Evolutionary conservation across 169 alveolate genomes (phyloP).

Genomic region (Plasmodium billcollinsi): DNA sequence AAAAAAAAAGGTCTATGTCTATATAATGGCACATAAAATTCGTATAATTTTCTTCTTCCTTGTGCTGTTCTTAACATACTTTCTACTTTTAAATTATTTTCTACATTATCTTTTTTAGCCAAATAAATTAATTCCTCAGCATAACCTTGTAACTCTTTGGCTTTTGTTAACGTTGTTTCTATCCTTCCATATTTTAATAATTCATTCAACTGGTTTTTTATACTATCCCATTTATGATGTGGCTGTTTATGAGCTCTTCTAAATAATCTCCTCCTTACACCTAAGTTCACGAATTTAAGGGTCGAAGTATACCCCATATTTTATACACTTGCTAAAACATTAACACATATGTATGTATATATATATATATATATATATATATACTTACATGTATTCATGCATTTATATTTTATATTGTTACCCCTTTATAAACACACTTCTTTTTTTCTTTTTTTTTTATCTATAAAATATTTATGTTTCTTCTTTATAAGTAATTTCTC

Average conservation of each 20-base stretch:
- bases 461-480: neutral
- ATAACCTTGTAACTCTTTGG: conserved; percentile 91
- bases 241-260: conserved; percentile 88
- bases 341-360: neutral
- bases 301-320: conserved; percentile 88
- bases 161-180: conserved; percentile 88
- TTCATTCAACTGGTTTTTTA: conserved; percentile 87
- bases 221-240: conserved; percentile 89
- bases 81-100: conserved; percentile 86
- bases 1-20: conserved; percentile 85
- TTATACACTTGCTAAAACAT: neutral
- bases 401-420: neutral
- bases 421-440: neutral
- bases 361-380: neutral
- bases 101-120: conserved; percentile 85
- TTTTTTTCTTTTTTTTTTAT: neutral
- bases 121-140: conserved; percentile 90
- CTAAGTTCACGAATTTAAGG: conserved; percentile 85
- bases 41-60: conserved; percentile 87
- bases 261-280: conserved; percentile 85
- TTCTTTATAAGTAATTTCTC: neutral
- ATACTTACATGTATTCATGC: neutral
- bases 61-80: conserved; percentile 89
- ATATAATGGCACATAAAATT: conserved; percentile 88
- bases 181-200: conserved; percentile 87